phyloP scores from a whole-genome alignment of 2,329 filamentous ascomycete species.

The Atkinsonella texensis region DNA sequence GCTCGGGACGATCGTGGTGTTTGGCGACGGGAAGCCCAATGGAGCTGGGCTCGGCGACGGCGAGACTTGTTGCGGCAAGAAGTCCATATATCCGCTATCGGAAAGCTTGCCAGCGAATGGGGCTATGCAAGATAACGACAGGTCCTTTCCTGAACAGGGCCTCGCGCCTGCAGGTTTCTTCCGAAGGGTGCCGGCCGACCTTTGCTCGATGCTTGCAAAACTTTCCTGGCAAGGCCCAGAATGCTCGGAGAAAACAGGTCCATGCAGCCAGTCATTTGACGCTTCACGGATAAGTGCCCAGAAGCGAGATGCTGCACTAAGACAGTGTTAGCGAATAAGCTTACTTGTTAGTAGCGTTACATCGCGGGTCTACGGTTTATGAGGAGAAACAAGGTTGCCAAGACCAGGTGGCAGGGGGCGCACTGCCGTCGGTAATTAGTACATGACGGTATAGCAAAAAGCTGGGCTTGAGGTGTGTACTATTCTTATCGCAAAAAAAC shows the following conservation, averaged over 20 bases:
- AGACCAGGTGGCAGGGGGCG: neutral
- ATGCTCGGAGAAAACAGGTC: constrained; percentile 5
- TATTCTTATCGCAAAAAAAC: neutral
- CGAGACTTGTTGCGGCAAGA: neutral
- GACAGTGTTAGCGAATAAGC: constrained; percentile 3
- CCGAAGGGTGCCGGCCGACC: constrained; percentile 1
- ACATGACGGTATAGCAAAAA: neutral
- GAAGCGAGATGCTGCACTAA: neutral
- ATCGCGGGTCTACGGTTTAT: neutral
- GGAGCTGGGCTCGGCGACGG: too few species aligned
- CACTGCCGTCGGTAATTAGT: neutral
- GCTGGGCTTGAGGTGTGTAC: neutral
- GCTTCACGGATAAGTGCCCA: neutral
- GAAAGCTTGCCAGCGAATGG: too few species aligned
- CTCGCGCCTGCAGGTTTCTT: too few species aligned
- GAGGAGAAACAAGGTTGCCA: neutral
- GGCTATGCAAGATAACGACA: too few species aligned
- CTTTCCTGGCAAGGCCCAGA: neutral
- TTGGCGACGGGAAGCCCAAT: neutral
- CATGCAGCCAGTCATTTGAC: neutral
- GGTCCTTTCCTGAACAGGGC: too few species aligned
- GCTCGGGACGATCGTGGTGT: neutral
- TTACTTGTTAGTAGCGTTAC: constrained; percentile 5
- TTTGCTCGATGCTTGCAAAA: neutral
- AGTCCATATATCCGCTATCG: neutral